Percentiles rank a stretch among this genome's conserved stretches.
Evolutionary conservation across 768 basidiomycete genomes (phyloP).

Genomic region (Boletus pseudopeckii): DNA sequence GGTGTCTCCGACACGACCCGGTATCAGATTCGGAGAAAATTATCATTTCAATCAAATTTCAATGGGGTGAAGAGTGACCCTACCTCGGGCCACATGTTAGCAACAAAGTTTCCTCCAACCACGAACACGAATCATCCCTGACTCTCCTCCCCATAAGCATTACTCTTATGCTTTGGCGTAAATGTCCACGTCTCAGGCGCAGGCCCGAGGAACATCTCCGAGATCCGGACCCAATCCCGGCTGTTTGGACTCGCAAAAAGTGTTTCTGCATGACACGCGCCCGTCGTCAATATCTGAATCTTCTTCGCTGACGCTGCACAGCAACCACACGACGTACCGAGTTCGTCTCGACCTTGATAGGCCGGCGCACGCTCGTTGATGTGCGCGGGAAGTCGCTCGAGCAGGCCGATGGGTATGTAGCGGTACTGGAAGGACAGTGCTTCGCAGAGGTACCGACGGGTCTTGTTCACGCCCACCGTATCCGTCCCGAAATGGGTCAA

Average conservation of each 20-base stretch:
- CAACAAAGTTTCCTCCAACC: background rate
- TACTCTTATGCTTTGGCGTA: conserved; percentile 93
- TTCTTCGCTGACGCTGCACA: background rate
- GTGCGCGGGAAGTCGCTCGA: conserved; percentile 73
- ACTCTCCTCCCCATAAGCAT: conserved; percentile 61
- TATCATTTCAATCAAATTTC: no score
- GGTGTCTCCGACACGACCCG: background rate
- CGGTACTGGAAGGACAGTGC: conserved; percentile 95
- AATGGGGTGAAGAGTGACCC: background rate
- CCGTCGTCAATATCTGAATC: background rate
- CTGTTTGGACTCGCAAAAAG: conserved; percentile 76
- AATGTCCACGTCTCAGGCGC: conserved; percentile 82
- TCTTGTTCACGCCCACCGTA: conserved; percentile 85
- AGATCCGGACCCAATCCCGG: conserved; percentile 88
- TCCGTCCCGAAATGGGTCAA: conserved; percentile 84
- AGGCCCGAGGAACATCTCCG: conserved; percentile 92
- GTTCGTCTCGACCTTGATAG: conserved; percentile 82
- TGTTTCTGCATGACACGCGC: conserved; percentile 54
- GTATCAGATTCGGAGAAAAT: background rate
- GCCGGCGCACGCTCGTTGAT: conserved; percentile 92
- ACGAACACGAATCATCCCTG: conserved; percentile 43
- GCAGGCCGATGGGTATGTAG: conserved; percentile 89
- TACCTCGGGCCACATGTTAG: background rate
- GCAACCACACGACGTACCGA: conserved; percentile 52
- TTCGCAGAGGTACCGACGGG: conserved; percentile 92